phyloP scores from a whole-genome alignment of 768 basidiomycete genomes.

The Pisolithus microcarpus region DNA sequence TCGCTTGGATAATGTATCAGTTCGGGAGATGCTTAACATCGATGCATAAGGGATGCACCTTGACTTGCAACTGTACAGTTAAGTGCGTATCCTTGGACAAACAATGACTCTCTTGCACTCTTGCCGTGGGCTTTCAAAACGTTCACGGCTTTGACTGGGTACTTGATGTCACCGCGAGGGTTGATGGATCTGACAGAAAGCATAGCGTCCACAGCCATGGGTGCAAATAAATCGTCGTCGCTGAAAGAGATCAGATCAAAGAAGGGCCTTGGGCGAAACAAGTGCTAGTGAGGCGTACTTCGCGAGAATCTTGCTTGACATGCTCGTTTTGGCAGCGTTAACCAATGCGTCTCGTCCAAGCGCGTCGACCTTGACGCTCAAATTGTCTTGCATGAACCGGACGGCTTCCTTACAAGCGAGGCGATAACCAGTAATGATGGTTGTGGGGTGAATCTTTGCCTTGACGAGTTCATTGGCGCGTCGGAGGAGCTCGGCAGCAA shows the following conservation, averaged over 20 bases:
- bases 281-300: slow-evolving; percentile 51
- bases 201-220: slow-evolving; percentile 99
- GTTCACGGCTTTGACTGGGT: slow-evolving; percentile 99
- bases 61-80: slow-evolving; percentile 99
- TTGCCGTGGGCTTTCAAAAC: slow-evolving; percentile 95
- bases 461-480: slow-evolving; percentile 97
- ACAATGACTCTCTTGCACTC: slow-evolving; percentile 90
- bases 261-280: slow-evolving; percentile 1
- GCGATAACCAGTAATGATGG: slow-evolving; percentile 97
- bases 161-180: slow-evolving; percentile 90
- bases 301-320: slow-evolving; percentile 98
- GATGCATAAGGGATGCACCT: slow-evolving; percentile 40
- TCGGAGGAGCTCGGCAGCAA: slow-evolving; percentile 94
- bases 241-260: slow-evolving; percentile 32
- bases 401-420: slow-evolving; percentile 96
- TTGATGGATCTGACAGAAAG: slow-evolving; percentile 93
- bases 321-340: slow-evolving; percentile 96
- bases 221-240: slow-evolving; percentile 96
- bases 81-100: slow-evolving; percentile 92
- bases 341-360: slow-evolving; percentile 89
- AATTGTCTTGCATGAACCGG: slow-evolving; percentile 95
- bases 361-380: slow-evolving; percentile 88
- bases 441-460: slow-evolving; percentile 97
- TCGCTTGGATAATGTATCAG: slow-evolving; percentile 47
- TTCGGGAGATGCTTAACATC: background rate